Base-by-base conservation (phyloP, 2,329 filamentous ascomycete genomes). In the Cryoendolithus antarcticus region DNA sequence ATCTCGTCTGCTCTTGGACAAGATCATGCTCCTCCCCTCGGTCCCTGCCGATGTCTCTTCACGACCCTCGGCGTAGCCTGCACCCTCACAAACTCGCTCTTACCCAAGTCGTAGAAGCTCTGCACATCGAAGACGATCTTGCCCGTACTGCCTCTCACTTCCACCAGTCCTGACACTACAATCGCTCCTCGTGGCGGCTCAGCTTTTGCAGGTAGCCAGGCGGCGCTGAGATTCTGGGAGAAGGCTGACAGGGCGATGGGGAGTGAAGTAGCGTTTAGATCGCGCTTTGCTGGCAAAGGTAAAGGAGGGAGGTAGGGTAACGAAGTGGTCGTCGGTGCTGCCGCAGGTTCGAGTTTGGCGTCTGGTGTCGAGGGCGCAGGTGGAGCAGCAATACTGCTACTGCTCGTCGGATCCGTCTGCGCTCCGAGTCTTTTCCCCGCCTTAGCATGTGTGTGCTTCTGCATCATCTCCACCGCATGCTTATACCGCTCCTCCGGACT, bases 101-200 rank as follows among this genome's bases (percentile, higher is more conserved):
- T 41, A 34, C 60, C 60, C 1, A 66, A 65, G 41, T 71, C 65
- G 44, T 70, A 72, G 4, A 54, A 58, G 4, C 58, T 63, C 6
- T 50, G 43, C 2, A 71, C 63, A 40, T 69, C 65, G n/a, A 70
- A 44, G 4, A 63, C 61, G 40, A 64, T 47, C 32, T 54, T 56
- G 1, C 62, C 65, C 33, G 53, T 57, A 6, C 54, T 48, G 5
- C 67, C 67, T n/a, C 58, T 51, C 3, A 71, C 48, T 41, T 70
- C 65, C 2, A 72, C 54, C 28, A 69, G 40, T 3, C 67, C 69
- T 2, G 56, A 52, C 9, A 71, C 60, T 0, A 63, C 43, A 37
- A 70, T 60, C 3, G 57, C 59, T 3, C 69, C 69, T 9, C 66
- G 58, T 4, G 68, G 66, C 1, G 61, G 51, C 29, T 63, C 57